A percentile compares a stretch with the other conserved stretches of the same genome.
Evolutionary conservation across 2,329 filamentous ascomycete species (phyloP).

Genomic region (Acrodontium crateriforme): DNA sequence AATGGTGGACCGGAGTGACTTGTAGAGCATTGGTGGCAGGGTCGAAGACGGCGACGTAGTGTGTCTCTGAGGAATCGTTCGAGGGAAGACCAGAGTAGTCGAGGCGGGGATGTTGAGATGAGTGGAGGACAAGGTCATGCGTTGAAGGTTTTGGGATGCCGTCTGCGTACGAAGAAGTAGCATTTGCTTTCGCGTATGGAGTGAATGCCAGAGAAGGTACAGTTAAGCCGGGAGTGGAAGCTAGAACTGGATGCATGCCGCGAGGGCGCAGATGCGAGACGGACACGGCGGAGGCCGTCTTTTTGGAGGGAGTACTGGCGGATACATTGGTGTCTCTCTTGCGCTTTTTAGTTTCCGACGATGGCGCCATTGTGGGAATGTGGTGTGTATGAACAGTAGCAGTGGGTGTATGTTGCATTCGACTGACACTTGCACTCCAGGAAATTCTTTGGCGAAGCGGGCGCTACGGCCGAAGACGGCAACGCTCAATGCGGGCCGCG

Average conservation of each 20-base stretch:
- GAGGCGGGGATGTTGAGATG: conserved; percentile 44
- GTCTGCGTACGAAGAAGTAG: conserved; percentile 14
- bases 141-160: conserved; percentile 21
- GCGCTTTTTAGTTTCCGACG: no score
- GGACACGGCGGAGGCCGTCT: no score
- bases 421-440: no score
- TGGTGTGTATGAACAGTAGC: no score
- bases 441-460: no score
- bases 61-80: conserved; percentile 37
- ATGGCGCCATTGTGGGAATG: no score
- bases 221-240: conserved; percentile 29
- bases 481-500: no score
- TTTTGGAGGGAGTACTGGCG: no score
- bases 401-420: no score
- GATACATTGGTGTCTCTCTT: no score
- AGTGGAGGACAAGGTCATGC: conserved; percentile 44
- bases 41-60: conserved; percentile 49
- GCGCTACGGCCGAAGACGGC: no score
- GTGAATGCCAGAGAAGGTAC: conserved; percentile 31
- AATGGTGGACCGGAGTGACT: conserved; percentile 39
- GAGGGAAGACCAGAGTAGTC: conserved; percentile 39
- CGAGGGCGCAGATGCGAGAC: no score
- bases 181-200: conserved; percentile 29
- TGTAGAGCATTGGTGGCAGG: conserved; percentile 39
- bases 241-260: conserved; percentile 14